Evolutionary conservation across 495 filamentous ascomycete species (phyloP).

Genomic region (Penicillium canescens): DNA sequence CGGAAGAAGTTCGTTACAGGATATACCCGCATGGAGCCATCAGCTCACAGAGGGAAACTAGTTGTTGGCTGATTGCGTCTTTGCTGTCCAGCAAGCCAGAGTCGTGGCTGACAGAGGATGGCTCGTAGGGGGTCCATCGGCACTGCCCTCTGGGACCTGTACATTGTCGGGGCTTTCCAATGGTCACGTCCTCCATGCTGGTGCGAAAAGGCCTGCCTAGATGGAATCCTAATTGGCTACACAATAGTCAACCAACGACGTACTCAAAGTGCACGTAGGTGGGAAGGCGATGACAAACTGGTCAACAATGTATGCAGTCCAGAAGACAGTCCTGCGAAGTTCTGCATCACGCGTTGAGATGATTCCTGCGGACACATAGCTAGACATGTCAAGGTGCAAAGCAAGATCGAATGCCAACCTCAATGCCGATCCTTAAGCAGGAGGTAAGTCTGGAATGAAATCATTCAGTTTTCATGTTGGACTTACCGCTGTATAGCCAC

Average conservation of each 20-base stretch:
- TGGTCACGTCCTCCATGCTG: conserved; percentile 25
- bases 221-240: conserved; percentile 31
- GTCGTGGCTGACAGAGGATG: neutral
- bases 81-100: neutral
- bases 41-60: conserved; percentile 29
- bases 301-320: conserved; percentile 33
- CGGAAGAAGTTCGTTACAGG: neutral
- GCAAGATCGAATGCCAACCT: conserved; percentile 36
- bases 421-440: conserved; percentile 34
- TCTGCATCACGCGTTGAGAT: conserved; percentile 25
- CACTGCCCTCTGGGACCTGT: neutral
- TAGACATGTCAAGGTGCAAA: conserved; percentile 33
- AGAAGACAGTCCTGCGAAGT: conserved; percentile 29
- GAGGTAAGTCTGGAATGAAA: neutral
- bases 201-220: conserved; percentile 26
- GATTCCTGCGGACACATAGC: conserved; percentile 22
- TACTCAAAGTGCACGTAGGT: too few species aligned
- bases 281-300: conserved; percentile 20
- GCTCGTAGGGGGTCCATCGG: conserved; percentile 10
- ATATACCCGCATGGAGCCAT: conserved; percentile 25
- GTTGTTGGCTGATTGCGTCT: conserved; percentile 14
- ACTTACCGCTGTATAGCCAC: conserved; percentile 39
- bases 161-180: conserved; percentile 15
- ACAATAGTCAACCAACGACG: neutral
- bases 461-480: too few species aligned